Evolutionary conservation across 495 filamentous ascomycete genomes (phyloP), one percentile per base, ranked within the genome.

Genomic region (Hypomontagnella submonticulosa): DNA sequence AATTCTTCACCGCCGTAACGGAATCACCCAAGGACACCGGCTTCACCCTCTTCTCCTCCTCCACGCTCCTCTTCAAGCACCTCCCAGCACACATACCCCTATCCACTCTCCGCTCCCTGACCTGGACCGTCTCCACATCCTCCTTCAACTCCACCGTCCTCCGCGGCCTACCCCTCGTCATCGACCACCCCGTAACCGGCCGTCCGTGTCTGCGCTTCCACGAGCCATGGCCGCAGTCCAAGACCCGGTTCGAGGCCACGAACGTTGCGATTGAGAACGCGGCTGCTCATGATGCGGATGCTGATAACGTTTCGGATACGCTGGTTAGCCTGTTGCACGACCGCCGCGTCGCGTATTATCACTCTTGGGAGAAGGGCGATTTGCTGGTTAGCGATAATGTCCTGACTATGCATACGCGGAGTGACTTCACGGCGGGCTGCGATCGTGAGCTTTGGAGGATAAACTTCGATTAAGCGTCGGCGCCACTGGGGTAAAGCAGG

Each of bases 331-430:
- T 84, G 16, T 63, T 80, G 11, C 81, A 85, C 56, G 84, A 87
- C 63, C 74, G 79, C 12, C 75, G 84, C 0, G 79, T 87, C 0
- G 79, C 76, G 13, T 75, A 73, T 56, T 80, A 64, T 63, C 79
- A 57, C 79, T 74, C 65, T 46, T 87, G 83, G 84, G 73, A 83
- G 47, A 76, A 80, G 62, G 85, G 84, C 0, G 85, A 88, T 71
- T n/a, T 85, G 32, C 60, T 88, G 12, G 69, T 88, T 9, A 82
- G 63, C 54, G 85, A 87, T 65, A 86, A 87, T 48, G 66, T 78
- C 3, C 62, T 78, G 5, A 80, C 83, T 69, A 67, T 86, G 68
- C 83, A 87, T 63, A 84, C 83, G 4, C 63, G 83, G 15, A 83
- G 78, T 19, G 77, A 78, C 10, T 85, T 80, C 34, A 50, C 52